Base-by-base conservation (phyloP, 768 basidiomycete species). In the Boletus pseudo-olivaceus region DNA sequence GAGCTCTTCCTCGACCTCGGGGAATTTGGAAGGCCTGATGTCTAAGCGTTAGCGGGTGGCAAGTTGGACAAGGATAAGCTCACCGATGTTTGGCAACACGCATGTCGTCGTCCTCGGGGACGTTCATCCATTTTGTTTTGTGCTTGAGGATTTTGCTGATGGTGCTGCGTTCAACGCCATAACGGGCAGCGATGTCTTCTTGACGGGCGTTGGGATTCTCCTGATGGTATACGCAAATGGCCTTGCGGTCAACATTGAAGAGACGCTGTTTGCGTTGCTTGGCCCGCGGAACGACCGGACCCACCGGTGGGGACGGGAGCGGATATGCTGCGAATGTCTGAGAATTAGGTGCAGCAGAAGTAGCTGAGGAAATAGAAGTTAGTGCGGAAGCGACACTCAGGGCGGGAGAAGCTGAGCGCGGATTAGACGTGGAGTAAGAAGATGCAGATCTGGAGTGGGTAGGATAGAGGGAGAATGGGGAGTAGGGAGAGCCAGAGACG, bases 101-200 rank as follows among this genome's bases (percentile, higher is more conserved):
- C 56, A 81, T 74, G 54, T 76, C 78, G 54, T 81, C 80, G 63
- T 83, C 79, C 51, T 79, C 79, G 14, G 79, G 77, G 38, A 88
- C 77, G 59, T 79, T 83, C 65, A 93, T 73, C 92, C 91, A 95
- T 59, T 83, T 82, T n/a, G 78, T 77, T 71, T 88, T 91, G 64
- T 87, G 75, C 70, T 93, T 93, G 60, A 94, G 78, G 58, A 93
- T 93, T 73, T 95, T 94, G 72, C 88, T 90, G 69, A 95, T 87
- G n/a, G 93, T 95, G 73, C 90, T 93, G 49, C 93, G 84, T 65
- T 95, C 93, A 55, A 93, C 87, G 47, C 82, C 81, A 67, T 87
- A 94, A 32, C 74, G 72, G 11, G 75, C 74, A 5, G 87, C 93
- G 61, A 95, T 91, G 65, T 92, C 89, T 64, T 93, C 90, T 69